phyloP scores from a whole-genome alignment of 768 basidiomycete genomes.

The Suillus americanus region DNA sequence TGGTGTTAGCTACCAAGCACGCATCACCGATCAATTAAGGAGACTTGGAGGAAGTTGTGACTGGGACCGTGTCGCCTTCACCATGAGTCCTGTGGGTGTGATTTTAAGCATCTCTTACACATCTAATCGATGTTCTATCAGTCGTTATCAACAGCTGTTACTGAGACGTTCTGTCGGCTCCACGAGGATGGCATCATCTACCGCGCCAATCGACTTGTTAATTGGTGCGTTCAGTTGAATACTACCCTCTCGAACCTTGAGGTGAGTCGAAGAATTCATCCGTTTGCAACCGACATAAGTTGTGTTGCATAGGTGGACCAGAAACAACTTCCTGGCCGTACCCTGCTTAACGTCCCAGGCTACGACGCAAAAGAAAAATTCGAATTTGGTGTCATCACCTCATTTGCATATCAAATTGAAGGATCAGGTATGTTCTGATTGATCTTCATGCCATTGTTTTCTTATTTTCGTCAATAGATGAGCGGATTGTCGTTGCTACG shows the following conservation, averaged over 20 bases:
- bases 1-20: constrained; percentile 74
- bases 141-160: constrained; percentile 82
- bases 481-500: constrained; percentile 90
- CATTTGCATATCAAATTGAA: constrained; percentile 93
- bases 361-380: constrained; percentile 95
- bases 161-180: constrained; percentile 87
- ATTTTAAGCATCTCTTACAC: background rate
- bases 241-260: constrained; percentile 98
- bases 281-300: background rate
- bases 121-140: constrained; percentile 25
- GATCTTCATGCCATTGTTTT: background rate
- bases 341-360: constrained; percentile 86
- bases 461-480: constrained; percentile 48
- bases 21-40: constrained; percentile 86
- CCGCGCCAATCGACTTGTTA: constrained; percentile 94
- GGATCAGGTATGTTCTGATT: constrained; percentile 57
- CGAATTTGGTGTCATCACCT: constrained; percentile 94
- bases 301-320: constrained; percentile 72
- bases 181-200: constrained; percentile 93
- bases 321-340: constrained; percentile 82
- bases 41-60: constrained; percentile 92
- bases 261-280: constrained; percentile 41
- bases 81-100: constrained; percentile 78
- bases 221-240: constrained; percentile 96
- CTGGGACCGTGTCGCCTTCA: constrained; percentile 94